Base-by-base conservation (phyloP, 176 grass and related monocot genomes). In the Carex cristatella region DNA sequence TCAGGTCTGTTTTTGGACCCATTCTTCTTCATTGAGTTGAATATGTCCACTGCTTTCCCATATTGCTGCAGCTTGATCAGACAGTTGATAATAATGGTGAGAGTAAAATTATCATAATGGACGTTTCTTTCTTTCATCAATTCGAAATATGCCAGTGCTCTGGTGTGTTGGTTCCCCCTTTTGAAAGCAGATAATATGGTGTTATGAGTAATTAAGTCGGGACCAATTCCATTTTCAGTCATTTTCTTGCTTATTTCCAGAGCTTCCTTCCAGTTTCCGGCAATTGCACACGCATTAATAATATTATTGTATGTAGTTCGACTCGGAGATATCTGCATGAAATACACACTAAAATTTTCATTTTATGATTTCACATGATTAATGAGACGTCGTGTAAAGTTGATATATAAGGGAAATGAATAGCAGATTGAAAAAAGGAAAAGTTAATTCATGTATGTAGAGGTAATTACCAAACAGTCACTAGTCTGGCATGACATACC, bases 211-310 rank as follows among this genome's bases (percentile, higher is more conserved):
- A 98, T 69, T 86, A 98, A 89, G 89, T 98, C 92, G 53, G 95
- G 95, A 10, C 95, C 95, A 66, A 98, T 91, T 90, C 95, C 92
- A 91, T 98, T 98, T 91, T 93, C 91, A 73, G 91, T 93, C 95
- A 98, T 98, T 86, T 94, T 87, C 88, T 93, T 94, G 80, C 95
- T 91, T 74, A 94, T 80, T 58, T 98, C 91, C 82, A 98, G 89
- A 90, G 95, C 91, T 80, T 93, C 91, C 86, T 87, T 98, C 95
- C 95, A 98, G 76, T 98, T 89, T 49, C 95, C 95, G 82, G 89
- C 82, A 80, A 90, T 87, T 32, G 91, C 92, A 89, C 95, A 98
- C 32, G 95, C 91, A 91, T 90, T 98, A 86, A 98, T 94, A 46
- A 98, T 87, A 89, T 93, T 98, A 85, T 98, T 98, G 89, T 94